Conservation (phyloP, 2,329 filamentous ascomycete genomes). For the Aspergillus intermedius region DNA sequence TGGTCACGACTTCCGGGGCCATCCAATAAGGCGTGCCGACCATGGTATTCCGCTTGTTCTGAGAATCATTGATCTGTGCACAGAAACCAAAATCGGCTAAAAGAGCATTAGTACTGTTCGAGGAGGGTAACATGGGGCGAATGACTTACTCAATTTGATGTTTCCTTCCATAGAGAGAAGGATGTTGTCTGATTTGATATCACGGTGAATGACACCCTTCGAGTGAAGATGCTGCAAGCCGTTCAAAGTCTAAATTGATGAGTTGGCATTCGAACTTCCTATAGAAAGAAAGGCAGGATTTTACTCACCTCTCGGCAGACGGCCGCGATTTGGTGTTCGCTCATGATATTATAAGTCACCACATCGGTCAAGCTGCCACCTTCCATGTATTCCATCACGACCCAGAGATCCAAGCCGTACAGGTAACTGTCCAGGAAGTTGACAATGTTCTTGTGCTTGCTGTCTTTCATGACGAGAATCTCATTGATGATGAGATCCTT, state of each 20-base stretch:
- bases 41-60: conserved; percentile 98
- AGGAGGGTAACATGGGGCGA: conserved; percentile 11
- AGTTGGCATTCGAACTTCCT: conserved; percentile 11
- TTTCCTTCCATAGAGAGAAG: conserved; percentile 87
- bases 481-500: conserved; percentile 99
- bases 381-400: conserved; percentile 99
- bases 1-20: conserved; percentile 94
- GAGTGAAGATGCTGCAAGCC: conserved; percentile 93
- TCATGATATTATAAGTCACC: conserved; percentile 99
- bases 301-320: conserved; percentile 72
- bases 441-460: conserved; percentile 96
- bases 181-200: conserved; percentile 99
- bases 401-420: conserved; percentile 85
- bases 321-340: conserved; percentile 90
- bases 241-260: conserved; percentile 58
- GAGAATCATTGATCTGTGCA: conserved; percentile 93
- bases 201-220: conserved; percentile 95
- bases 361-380: conserved; percentile 96
- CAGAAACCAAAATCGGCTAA: conserved; percentile 96
- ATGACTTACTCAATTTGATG: conserved; percentile 83
- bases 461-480: conserved; percentile 98
- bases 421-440: conserved; percentile 99
- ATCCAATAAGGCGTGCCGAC: conserved; percentile 99
- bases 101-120: conserved; percentile 15
- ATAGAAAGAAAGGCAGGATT: conserved; percentile 2